Percentiles rank a stretch among this genome's conserved stretches.
phyloP scores from a whole-genome alignment of 1,139 yeast species.

The Candida sanyaensis region DNA sequence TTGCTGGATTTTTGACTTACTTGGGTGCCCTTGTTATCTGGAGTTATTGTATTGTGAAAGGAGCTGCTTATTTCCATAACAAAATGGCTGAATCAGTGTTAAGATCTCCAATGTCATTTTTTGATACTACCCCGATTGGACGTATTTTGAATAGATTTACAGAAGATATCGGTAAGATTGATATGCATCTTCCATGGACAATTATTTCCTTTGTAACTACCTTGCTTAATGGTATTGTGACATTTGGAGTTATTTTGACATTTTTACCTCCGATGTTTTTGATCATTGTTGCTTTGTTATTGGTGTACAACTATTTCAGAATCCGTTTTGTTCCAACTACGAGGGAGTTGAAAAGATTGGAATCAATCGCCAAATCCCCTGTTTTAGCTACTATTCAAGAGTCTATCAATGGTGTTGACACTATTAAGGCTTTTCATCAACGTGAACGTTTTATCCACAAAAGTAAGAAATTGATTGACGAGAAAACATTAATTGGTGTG shows the following conservation, averaged over 20 bases:
- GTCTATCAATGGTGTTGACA: constrained; percentile 59
- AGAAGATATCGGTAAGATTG: constrained; percentile 38
- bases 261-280: constrained; percentile 25
- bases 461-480: constrained; percentile 58
- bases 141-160: constrained; percentile 42
- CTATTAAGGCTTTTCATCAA: constrained; percentile 59
- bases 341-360: constrained; percentile 34
- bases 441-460: constrained; percentile 52
- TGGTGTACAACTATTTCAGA: constrained; percentile 32
- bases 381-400: constrained; percentile 67
- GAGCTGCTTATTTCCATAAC: constrained; percentile 39
- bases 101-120: constrained; percentile 46
- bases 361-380: constrained; percentile 46
- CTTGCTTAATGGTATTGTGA: constrained; percentile 21
- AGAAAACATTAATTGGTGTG: constrained; percentile 51
- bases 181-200: constrained; percentile 34
- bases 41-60: constrained; percentile 32
- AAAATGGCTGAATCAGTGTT: constrained; percentile 38
- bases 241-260: constrained; percentile 43
- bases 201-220: constrained; percentile 26
- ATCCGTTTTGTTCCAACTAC: constrained; percentile 31
- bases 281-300: constrained; percentile 22
- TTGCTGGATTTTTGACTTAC: constrained; percentile 28
- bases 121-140: constrained; percentile 47
- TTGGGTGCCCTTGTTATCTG: constrained; percentile 32